phyloP scores from a whole-genome alignment of 306 rosid genomes.

The Casuarina glauca region DNA sequence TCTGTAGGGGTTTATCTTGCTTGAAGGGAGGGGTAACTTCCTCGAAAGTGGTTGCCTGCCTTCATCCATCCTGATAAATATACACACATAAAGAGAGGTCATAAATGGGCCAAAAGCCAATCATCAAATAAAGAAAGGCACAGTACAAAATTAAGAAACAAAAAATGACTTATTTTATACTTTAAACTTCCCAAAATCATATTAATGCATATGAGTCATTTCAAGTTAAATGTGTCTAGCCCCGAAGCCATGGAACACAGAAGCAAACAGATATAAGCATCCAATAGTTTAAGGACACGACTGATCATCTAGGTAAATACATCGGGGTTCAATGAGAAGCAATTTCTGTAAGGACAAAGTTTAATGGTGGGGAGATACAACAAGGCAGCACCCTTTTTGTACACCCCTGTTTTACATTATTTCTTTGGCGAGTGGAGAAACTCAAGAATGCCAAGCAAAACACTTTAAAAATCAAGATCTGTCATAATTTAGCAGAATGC shows the following conservation, averaged over 20 bases:
- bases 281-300: not conserved
- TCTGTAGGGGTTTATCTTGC: constrained; percentile 98
- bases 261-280: not conserved
- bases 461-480: not conserved
- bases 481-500: not conserved
- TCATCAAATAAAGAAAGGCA: constrained; percentile 1
- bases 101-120: constrained; percentile 11
- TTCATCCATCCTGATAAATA: constrained; percentile 89
- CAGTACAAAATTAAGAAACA: not conserved
- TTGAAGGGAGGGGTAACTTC: constrained; percentile 76
- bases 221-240: not conserved
- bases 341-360: not conserved
- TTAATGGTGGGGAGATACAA: no score
- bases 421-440: not conserved
- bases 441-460: not conserved
- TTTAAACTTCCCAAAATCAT: not conserved
- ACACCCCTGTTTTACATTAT: not conserved
- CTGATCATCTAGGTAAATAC: not conserved
- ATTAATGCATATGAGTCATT: not conserved
- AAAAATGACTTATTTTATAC: not conserved
- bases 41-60: constrained; percentile 96
- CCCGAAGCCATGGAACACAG: not conserved
- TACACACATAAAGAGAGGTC: constrained; percentile 9
- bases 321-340: not conserved
- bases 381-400: not conserved